Evolutionary conservation across 2,329 filamentous ascomycete genomes (phyloP), one percentile per base, ranked within the genome.

Genomic region (Claviceps citrina): DNA sequence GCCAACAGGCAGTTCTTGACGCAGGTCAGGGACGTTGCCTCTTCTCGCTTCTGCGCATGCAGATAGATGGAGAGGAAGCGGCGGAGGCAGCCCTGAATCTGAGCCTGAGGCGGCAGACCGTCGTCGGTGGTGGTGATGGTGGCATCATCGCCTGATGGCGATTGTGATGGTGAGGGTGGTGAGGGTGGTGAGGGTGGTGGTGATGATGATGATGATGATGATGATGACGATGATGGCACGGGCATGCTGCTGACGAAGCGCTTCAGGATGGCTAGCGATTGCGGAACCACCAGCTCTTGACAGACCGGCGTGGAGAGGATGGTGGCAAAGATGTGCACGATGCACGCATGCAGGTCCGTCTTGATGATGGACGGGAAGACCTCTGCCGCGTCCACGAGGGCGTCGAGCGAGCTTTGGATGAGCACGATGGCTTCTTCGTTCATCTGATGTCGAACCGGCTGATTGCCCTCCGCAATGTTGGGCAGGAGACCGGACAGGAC

Each of bases 291-390:
- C 28, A 84, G 72, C 20, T 84, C 76, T 60, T 98, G 93, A 53
- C 89, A 96, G 34, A 47, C 54, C 0, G 84, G 81, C 1, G 86
- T 95, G 12, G 84, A 82, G 10, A 98, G 72, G 42, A 94, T 91
- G 0, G 86, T 94, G 40, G 84, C 82, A 55, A 96, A 95, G 41
- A 96, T 94, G 63, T 98, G 87, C 37, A 98, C 74, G 49, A 96
- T 94, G 54, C 89, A 96, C 30, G 91, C 89, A 54, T 96, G 86
- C 6, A 98, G 70, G 57, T 98, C 91, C 8, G 86, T 89, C 55
- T 91, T 91, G 65, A 98, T 98, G 51, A 98, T 87, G 2, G 84
- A 78, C 0, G 93, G 93, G 61, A 98, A 98, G 13, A 96, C 86
- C 45, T 93, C 84, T 6, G 91, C 87, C 1, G 91, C 87, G 54